Percentiles rank a stretch among this genome's conserved stretches.
phyloP scores from a whole-genome alignment of 169 alveolate genomes.

The Plasmodium gonderi region DNA sequence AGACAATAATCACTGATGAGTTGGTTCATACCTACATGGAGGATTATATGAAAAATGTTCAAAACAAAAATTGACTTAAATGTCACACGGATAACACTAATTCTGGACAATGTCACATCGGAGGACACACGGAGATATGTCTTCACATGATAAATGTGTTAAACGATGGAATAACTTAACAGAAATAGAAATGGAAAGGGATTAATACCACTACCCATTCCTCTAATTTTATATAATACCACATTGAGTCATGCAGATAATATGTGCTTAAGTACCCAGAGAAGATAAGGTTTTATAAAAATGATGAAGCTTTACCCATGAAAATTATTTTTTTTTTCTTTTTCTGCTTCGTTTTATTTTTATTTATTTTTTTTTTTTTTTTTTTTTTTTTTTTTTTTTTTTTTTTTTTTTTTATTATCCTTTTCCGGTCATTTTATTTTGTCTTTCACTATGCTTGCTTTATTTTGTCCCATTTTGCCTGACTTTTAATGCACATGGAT shows the following conservation, averaged over 20 bases:
- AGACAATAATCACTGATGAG: slow-evolving; percentile 35
- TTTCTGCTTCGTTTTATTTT: too few species aligned
- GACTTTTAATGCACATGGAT: too few species aligned
- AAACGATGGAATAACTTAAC: neutral
- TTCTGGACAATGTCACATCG: too few species aligned
- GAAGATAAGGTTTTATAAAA: neutral
- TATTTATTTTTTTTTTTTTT: neutral
- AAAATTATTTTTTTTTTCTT: neutral
- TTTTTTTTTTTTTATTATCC: neutral
- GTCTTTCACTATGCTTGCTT: too few species aligned
- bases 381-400: neutral
- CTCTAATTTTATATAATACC: neutral
- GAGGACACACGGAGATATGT: too few species aligned
- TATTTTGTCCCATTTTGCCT: too few species aligned
- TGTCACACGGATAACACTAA: too few species aligned
- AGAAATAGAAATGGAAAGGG: too few species aligned
- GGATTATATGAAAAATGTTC: slow-evolving; percentile 60
- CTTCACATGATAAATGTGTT: neutral
- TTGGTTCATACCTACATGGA: slow-evolving; percentile 49
- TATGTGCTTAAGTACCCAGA: neutral
- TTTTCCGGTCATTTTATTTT: too few species aligned
- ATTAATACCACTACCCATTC: neutral
- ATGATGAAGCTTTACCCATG: neutral
- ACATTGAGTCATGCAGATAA: neutral
- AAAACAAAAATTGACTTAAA: neutral